Conservation (phyloP, 305 asterid species). For the Andrographis paniculata region DNA sequence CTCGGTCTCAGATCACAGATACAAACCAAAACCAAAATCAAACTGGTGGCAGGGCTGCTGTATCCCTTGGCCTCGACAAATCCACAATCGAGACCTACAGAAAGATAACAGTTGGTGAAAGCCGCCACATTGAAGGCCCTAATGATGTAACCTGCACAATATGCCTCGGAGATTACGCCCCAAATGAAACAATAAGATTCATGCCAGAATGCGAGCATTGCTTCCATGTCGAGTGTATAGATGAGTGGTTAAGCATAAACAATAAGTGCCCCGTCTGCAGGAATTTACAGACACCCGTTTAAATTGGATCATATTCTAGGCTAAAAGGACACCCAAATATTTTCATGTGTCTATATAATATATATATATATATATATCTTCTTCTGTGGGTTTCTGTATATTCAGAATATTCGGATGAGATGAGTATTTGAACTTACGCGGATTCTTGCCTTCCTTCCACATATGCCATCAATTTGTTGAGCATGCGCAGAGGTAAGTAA, state of each 20-base stretch:
- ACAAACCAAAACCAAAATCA: slow-evolving; percentile 20
- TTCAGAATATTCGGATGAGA: not conserved
- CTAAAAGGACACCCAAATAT: too few relatives aligned
- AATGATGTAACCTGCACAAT: slow-evolving; percentile 39
- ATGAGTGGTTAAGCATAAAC: slow-evolving; percentile 43
- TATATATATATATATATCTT: too few relatives aligned
- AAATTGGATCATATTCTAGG: too few relatives aligned
- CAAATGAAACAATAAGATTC: slow-evolving; percentile 36
- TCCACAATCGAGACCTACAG: slow-evolving; percentile 37
- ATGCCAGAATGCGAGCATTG: slow-evolving; percentile 55
- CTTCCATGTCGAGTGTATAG: slow-evolving; percentile 50
- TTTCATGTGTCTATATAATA: not conserved
- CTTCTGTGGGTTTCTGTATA: not conserved
- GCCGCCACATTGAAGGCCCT: slow-evolving; percentile 33
- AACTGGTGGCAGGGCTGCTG: slow-evolving; percentile 14
- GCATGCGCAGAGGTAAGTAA: too few relatives aligned
- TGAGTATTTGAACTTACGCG: not conserved
- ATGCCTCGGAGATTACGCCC: slow-evolving; percentile 41
- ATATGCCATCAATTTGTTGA: too few relatives aligned
- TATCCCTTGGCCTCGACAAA: slow-evolving; percentile 32
- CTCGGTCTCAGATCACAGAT: slow-evolving; percentile 8
- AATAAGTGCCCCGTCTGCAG: slow-evolving; percentile 50
- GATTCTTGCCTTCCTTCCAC: not conserved
- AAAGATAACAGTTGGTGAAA: slow-evolving; percentile 41
- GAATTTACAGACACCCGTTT: slow-evolving; percentile 14